Evolutionary conservation across 1,284 basidiomycete genomes (phyloP).

Genomic region (Schizophyllum amplum): DNA sequence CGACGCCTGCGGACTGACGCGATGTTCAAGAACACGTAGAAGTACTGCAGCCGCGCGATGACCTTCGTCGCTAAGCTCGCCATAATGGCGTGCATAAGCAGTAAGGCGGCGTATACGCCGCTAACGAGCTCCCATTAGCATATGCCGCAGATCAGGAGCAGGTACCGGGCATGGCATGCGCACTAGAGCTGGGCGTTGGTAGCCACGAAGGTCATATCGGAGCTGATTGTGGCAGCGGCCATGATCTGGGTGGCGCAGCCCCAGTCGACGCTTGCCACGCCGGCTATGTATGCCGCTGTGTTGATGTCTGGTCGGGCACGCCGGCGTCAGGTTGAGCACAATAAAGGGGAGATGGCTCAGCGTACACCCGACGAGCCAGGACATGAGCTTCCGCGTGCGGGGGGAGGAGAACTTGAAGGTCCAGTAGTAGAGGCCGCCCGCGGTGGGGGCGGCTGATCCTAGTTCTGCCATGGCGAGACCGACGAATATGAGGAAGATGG

Average conservation of each 20-base stretch:
- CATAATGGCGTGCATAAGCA: background rate
- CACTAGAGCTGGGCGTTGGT: conserved; percentile 56
- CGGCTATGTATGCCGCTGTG: conserved; percentile 61
- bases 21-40: conserved; percentile 65
- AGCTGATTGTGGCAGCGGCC: conserved; percentile 57
- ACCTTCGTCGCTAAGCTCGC: conserved; percentile 51
- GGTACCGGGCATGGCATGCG: conserved; percentile 16
- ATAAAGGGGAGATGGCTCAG: background rate
- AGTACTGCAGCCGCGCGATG: conserved; percentile 63
- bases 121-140: conserved; percentile 24
- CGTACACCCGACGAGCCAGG: conserved; percentile 18
- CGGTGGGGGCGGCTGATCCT: conserved; percentile 17
- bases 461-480: conserved; percentile 18
- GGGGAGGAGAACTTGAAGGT: conserved; percentile 18
- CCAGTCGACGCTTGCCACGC: conserved; percentile 72
- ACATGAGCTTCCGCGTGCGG: conserved; percentile 16
- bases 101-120: conserved; percentile 32
- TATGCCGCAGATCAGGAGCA: background rate
- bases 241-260: conserved; percentile 65
- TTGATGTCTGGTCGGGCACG: conserved; percentile 46
- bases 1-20: conserved; percentile 32
- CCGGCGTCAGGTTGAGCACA: background rate
- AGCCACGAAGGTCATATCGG: conserved; percentile 39
- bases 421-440: conserved; percentile 19
- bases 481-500: conserved; percentile 14